These are phyloP conservation scores for Castanopsis chinensis DNA, from an alignment of 306 rosid species.

Conservation along the genomic window DNA sequence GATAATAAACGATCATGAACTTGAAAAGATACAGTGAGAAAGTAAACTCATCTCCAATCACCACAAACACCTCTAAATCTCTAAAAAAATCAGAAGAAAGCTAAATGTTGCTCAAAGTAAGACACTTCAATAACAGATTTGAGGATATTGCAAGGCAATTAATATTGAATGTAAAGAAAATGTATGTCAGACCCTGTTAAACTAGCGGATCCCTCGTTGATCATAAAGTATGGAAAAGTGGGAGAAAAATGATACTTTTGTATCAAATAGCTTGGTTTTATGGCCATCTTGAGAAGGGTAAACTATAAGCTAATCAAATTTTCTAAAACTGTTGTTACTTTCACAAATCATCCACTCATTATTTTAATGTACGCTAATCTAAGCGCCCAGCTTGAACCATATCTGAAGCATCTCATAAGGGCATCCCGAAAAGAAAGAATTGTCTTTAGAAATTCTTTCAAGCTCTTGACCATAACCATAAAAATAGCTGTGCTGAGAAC, in stretches of 20 bases:
- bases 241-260: neutral
- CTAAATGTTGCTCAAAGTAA: neutral
- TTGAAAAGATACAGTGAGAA: conserved; percentile 5
- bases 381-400: neutral
- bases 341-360: conserved; percentile 15
- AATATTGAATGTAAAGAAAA: neutral
- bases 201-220: neutral
- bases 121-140: neutral
- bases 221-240: neutral
- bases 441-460: neutral
- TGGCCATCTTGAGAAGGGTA: neutral
- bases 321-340: conserved; percentile 13
- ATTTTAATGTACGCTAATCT: neutral
- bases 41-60: conserved; percentile 1
- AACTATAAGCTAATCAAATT: neutral
- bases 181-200: neutral
- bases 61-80: neutral
- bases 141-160: neutral
- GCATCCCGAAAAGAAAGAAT: neutral
- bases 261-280: neutral
- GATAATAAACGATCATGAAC: neutral
- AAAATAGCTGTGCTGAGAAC: conserved; percentile 3
- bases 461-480: neutral
- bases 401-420: neutral
- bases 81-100: conserved; percentile 11